These are phyloP conservation scores for Fragaria vesca DNA, from an alignment of 306 rosid genomes.

Conservation along the genomic window DNA sequence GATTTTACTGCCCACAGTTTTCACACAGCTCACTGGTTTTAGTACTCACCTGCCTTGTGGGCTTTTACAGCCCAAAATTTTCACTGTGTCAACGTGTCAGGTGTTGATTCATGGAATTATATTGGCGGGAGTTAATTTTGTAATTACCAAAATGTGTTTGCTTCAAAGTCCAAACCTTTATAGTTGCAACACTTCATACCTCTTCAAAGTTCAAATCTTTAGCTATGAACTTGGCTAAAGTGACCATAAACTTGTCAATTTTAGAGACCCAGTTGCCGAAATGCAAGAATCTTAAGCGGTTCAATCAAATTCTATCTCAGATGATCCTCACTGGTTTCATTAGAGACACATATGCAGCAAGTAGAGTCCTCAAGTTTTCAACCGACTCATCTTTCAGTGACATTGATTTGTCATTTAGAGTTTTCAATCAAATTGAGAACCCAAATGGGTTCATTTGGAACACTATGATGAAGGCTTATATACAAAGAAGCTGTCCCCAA, in stretches of 20 bases:
- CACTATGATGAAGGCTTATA: slow-evolving; percentile 63
- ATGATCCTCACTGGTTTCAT: slow-evolving; percentile 62
- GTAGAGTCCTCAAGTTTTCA: slow-evolving; percentile 57
- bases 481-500: slow-evolving; percentile 46
- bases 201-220: neutral
- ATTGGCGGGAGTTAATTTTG: neutral
- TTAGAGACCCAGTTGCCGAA: slow-evolving; percentile 40
- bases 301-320: slow-evolving; percentile 58
- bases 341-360: slow-evolving; percentile 64
- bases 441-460: slow-evolving; percentile 74
- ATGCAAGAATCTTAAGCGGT: slow-evolving; percentile 46
- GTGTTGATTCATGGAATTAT: neutral
- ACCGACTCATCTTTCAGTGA: slow-evolving; percentile 39
- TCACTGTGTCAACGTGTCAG: neutral
- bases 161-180: neutral
- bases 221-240: slow-evolving; percentile 16
- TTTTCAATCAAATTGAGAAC: slow-evolving; percentile 53
- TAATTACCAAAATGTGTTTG: neutral
- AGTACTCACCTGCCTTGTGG: neutral
- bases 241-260: slow-evolving; percentile 45
- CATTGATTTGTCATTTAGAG: slow-evolving; percentile 37
- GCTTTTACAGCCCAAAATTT: neutral
- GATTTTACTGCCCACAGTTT: neutral
- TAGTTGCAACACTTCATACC: neutral
- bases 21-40: neutral